Evolutionary conservation across 2,329 filamentous ascomycete genomes (phyloP).

Genomic region (Exserohilum turcica): DNA sequence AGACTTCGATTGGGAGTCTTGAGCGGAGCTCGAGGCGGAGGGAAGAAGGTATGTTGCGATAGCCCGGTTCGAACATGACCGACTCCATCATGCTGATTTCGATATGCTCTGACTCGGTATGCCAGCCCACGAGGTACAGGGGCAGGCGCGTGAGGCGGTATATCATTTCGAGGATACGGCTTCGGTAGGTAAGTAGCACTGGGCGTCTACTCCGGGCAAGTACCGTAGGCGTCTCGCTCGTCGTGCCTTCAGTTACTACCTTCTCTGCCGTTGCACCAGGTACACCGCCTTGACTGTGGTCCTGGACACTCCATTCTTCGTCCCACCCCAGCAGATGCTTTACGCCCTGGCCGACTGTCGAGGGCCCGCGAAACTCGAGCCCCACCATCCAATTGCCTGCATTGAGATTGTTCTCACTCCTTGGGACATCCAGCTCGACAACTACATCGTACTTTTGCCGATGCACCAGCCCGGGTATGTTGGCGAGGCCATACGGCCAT

Average conservation of each 20-base stretch:
- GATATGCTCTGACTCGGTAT: slow-evolving; percentile 67
- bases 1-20: slow-evolving; percentile 74
- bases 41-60: slow-evolving; percentile 58
- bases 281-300: slow-evolving; percentile 22
- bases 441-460: slow-evolving; percentile 86
- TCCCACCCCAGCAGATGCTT: slow-evolving; percentile 37
- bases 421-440: slow-evolving; percentile 75
- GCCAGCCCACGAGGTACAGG: slow-evolving; percentile 70
- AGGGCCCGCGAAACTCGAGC: slow-evolving; percentile 65
- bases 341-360: slow-evolving; percentile 9
- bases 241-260: not conserved
- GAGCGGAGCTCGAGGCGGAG: slow-evolving; percentile 72
- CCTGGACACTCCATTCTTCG: slow-evolving; percentile 39
- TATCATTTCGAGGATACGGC: slow-evolving; percentile 48
- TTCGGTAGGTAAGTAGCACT: slow-evolving; percentile 79
- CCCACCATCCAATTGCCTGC: slow-evolving; percentile 96
- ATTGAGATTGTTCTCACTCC: slow-evolving; percentile 74
- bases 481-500: slow-evolving; percentile 59
- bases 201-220: slow-evolving; percentile 67
- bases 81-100: slow-evolving; percentile 74
- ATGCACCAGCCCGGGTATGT: slow-evolving; percentile 52
- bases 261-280: slow-evolving; percentile 17
- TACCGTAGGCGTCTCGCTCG: slow-evolving; percentile 25
- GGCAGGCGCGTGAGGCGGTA: slow-evolving; percentile 55
- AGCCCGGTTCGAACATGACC: slow-evolving; percentile 66